Evolutionary conservation across 2,329 filamentous ascomycete genomes (phyloP).

Genomic region (Apiospora marii): DNA sequence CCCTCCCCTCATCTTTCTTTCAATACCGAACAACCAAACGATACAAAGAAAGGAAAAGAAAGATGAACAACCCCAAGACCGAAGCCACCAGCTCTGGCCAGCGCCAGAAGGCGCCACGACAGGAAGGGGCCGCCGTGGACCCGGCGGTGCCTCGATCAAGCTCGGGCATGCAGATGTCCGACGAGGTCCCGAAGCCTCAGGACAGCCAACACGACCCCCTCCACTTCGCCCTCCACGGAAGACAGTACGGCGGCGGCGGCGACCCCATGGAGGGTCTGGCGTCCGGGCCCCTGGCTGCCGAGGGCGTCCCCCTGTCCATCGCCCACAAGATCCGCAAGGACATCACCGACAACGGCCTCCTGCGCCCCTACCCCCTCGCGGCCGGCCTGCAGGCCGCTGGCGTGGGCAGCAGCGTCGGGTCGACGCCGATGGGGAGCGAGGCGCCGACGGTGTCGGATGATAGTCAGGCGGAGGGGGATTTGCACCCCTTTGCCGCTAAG

Average conservation of each 20-base stretch:
- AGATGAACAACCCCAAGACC: neutral
- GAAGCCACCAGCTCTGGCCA: neutral
- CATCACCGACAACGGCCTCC: neutral
- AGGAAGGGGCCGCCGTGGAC: neutral
- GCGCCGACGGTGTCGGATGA: neutral
- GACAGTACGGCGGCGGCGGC: neutral
- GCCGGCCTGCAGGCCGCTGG: neutral
- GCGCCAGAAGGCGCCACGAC: slow-evolving; percentile 2
- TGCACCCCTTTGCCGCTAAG: neutral
- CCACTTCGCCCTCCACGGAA: neutral
- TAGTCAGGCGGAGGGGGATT: neutral
- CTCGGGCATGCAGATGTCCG: slow-evolving; percentile 19
- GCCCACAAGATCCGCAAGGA: neutral
- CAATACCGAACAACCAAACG: neutral
- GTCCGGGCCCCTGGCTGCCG: neutral
- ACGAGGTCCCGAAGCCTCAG: neutral
- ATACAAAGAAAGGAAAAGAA: neutral
- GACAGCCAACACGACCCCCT: neutral
- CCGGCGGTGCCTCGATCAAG: neutral
- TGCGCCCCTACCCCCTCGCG: neutral
- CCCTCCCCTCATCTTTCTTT: neutral
- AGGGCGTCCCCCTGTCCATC: neutral
- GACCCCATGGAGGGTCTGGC: neutral
- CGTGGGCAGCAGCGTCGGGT: neutral
- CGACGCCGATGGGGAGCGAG: neutral